A percentile compares a stretch with the other conserved stretches of the same genome.
Conservation (phyloP, 1,284 basidiomycete species). For the Pholiota adiposa region DNA sequence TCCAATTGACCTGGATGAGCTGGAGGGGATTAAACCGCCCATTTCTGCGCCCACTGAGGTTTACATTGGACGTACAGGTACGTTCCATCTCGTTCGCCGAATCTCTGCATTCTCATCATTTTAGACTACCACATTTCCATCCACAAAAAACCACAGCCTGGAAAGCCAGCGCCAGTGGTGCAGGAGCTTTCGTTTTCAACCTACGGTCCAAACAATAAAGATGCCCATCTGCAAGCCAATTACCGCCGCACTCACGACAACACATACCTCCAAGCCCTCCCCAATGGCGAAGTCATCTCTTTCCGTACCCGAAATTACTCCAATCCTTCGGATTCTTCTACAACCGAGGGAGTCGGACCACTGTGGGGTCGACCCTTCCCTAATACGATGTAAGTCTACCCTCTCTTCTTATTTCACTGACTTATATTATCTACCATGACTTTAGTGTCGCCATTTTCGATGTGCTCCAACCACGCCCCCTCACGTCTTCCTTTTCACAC, state of each 20-base stretch:
- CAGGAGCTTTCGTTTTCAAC: conserved; percentile 83
- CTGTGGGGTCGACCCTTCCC: conserved; percentile 65
- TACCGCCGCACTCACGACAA: conserved; percentile 77
- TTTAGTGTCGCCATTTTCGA: conserved; percentile 80
- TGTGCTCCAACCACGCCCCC: conserved; percentile 49
- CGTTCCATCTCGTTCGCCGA: conserved; percentile 27
- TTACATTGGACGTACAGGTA: conserved; percentile 83
- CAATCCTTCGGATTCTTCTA: background rate
- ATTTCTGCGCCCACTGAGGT: conserved; percentile 59
- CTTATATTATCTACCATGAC: conserved; percentile 6
- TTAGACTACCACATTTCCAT: conserved; percentile 80
- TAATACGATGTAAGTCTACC: conserved; percentile 53
- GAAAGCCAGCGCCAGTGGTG: conserved; percentile 48
- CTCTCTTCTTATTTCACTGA: background rate
- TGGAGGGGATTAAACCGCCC: conserved; percentile 59
- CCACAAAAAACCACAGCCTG: conserved; percentile 48
- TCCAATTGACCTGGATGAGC: conserved; percentile 63
- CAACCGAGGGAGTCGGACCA: conserved; percentile 21
- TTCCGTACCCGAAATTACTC: conserved; percentile 54
- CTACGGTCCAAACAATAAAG: conserved; percentile 85
- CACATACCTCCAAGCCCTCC: conserved; percentile 76
- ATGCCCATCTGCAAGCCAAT: conserved; percentile 62
- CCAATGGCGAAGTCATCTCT: conserved; percentile 76
- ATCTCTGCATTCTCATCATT: background rate
- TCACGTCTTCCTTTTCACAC: conserved; percentile 35